phyloP scores from a whole-genome alignment of 495 filamentous ascomycete genomes.

The Podospora sp. region DNA sequence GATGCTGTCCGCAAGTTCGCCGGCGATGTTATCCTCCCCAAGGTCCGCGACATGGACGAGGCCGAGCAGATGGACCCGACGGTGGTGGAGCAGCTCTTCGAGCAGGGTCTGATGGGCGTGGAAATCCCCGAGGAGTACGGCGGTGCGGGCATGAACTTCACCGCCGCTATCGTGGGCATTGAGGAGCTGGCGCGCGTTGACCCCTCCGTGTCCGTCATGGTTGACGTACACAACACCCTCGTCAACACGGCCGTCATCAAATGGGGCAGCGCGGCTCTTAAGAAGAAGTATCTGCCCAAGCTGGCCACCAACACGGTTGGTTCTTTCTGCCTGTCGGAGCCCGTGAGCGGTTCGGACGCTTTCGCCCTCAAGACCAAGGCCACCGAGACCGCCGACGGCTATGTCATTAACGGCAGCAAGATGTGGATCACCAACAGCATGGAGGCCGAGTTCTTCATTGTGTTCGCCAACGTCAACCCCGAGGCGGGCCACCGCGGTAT shows the following conservation, averaged over 20 bases:
- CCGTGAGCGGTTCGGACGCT: conserved; percentile 89
- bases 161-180: conserved; percentile 90
- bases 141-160: conserved; percentile 98
- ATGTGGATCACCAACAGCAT: conserved; percentile 99
- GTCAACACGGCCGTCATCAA: conserved; percentile 93
- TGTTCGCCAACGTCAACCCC: conserved; percentile 92
- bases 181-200: conserved; percentile 95
- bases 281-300: conserved; percentile 83
- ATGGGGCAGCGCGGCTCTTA: conserved; percentile 72
- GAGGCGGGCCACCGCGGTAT: conserved; percentile 93
- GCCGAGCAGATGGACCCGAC: conserved; percentile 88
- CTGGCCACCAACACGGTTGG: conserved; percentile 90
- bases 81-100: conserved; percentile 90
- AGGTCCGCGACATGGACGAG: conserved; percentile 97
- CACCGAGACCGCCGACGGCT: conserved; percentile 71
- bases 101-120: conserved; percentile 96
- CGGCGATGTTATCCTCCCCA: conserved; percentile 82
- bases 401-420: conserved; percentile 86
- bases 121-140: conserved; percentile 98
- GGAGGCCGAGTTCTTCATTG: conserved; percentile 94
- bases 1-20: conserved; percentile 92
- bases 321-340: conserved; percentile 95
- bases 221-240: conserved; percentile 96
- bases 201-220: conserved; percentile 89
- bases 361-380: conserved; percentile 93